Percentiles rank a stretch among this genome's conserved stretches.
phyloP scores from a whole-genome alignment of 805 yeast species.

The Sungouiella thailandica region DNA sequence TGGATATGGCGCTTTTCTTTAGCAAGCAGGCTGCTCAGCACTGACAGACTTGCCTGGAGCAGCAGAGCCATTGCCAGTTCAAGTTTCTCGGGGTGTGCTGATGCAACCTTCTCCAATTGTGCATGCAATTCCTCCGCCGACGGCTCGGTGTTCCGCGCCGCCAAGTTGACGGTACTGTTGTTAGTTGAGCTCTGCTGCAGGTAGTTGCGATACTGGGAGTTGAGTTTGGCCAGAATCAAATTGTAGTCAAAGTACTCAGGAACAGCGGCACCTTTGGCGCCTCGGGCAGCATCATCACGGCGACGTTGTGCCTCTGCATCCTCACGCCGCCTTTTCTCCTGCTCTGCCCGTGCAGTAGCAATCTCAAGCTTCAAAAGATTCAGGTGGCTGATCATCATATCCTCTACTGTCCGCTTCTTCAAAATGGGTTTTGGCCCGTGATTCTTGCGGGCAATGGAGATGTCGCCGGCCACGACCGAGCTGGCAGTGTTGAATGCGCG shows the following conservation, averaged over 20 bases:
- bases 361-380: conserved; percentile 38
- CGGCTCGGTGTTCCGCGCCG: conserved; percentile 6
- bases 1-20: conserved; percentile 69
- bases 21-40: neutral
- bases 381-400: conserved; percentile 65
- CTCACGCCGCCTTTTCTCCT: conserved; percentile 30
- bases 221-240: conserved; percentile 39
- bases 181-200: conserved; percentile 23
- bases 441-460: conserved; percentile 32
- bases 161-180: conserved; percentile 19
- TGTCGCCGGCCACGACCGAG: conserved; percentile 42
- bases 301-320: conserved; percentile 18
- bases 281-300: conserved; percentile 11
- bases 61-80: neutral
- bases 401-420: conserved; percentile 81
- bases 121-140: conserved; percentile 4
- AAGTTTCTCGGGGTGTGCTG: neutral
- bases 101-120: conserved; percentile 3
- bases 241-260: conserved; percentile 41
- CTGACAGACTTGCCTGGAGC: neutral
- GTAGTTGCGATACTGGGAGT: conserved; percentile 29
- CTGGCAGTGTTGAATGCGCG: conserved; percentile 26
- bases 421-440: conserved; percentile 70
- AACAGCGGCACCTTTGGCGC: conserved; percentile 15
- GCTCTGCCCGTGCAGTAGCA: conserved; percentile 30